These are phyloP conservation scores for Auriscalpium orientale DNA, from an alignment of 768 basidiomycete genomes.

Conservation along the genomic window DNA sequence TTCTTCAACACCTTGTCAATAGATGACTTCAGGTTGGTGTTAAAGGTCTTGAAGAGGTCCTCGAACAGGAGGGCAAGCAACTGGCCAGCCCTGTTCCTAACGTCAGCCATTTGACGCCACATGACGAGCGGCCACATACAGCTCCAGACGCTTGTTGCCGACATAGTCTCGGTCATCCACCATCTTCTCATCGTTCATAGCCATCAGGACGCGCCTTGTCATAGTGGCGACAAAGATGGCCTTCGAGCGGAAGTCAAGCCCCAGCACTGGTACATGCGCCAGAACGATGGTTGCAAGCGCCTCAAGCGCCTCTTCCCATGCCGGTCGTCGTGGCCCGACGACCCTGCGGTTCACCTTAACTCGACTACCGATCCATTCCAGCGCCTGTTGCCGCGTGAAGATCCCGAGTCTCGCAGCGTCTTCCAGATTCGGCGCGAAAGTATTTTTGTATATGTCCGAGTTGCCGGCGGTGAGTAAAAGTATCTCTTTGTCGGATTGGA, in stretches of 20 bases:
- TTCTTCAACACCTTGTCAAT: slow-evolving; percentile 98
- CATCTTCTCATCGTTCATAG: slow-evolving; percentile 93
- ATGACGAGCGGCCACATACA: slow-evolving; percentile 47
- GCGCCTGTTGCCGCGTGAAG: slow-evolving; percentile 87
- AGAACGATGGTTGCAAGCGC: slow-evolving; percentile 96
- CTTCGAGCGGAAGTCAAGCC: slow-evolving; percentile 86
- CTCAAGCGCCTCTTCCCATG: slow-evolving; percentile 93
- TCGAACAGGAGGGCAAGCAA: slow-evolving; percentile 93
- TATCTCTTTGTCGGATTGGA: slow-evolving; percentile 97
- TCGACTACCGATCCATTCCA: slow-evolving; percentile 90
- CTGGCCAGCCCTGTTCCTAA: slow-evolving; percentile 73
- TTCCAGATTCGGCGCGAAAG: slow-evolving; percentile 88
- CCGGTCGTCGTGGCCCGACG: slow-evolving; percentile 74
- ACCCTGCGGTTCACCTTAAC: slow-evolving; percentile 83
- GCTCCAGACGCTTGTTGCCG: slow-evolving; percentile 95
- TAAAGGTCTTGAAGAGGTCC: slow-evolving; percentile 98
- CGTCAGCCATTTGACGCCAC: background rate
- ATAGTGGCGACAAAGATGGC: slow-evolving; percentile 97
- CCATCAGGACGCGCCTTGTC: slow-evolving; percentile 93
- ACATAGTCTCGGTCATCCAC: slow-evolving; percentile 99
- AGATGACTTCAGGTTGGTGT: slow-evolving; percentile 86
- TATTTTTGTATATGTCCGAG: slow-evolving; percentile 77
- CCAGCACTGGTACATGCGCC: slow-evolving; percentile 88
- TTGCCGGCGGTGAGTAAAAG: slow-evolving; percentile 89
- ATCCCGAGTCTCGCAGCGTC: slow-evolving; percentile 88